A percentile compares a stretch with the other conserved stretches of the same genome.
Evolutionary conservation across 306 rosid species (phyloP).

Genomic region (Medicago arabica): DNA sequence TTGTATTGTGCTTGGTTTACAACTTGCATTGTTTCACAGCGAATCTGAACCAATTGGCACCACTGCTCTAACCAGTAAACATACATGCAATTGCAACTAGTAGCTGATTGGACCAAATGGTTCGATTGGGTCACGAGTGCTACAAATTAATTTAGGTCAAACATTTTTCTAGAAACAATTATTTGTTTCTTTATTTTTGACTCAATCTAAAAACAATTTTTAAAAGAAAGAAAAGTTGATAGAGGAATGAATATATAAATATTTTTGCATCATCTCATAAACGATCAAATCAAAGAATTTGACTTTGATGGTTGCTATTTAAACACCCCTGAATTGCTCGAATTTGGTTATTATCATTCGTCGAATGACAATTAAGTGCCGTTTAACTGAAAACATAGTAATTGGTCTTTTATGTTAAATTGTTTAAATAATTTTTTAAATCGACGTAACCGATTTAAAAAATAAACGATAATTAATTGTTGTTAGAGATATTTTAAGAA

Average conservation of each 20-base stretch:
- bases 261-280: background rate
- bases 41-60: constrained; percentile 39
- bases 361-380: too few relatives aligned
- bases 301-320: background rate
- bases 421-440: too few relatives aligned
- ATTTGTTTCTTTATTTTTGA: too few relatives aligned
- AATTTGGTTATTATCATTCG: too few relatives aligned
- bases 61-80: background rate
- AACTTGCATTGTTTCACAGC: background rate
- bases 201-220: background rate
- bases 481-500: too few relatives aligned
- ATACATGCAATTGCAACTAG: constrained; percentile 28
- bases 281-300: too few relatives aligned
- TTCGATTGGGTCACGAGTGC: constrained; percentile 20
- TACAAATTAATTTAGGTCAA: background rate
- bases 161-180: background rate
- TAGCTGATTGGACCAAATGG: background rate
- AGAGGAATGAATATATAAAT: background rate
- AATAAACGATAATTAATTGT: too few relatives aligned
- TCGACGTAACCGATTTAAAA: too few relatives aligned
- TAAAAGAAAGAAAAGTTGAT: background rate
- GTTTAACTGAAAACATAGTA: too few relatives aligned
- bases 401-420: too few relatives aligned
- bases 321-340: too few relatives aligned
- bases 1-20: too few relatives aligned